Evolutionary conservation across 2,329 filamentous ascomycete species (phyloP), one percentile per base, ranked within the genome.

Genomic region (Ramularia endophylla): DNA sequence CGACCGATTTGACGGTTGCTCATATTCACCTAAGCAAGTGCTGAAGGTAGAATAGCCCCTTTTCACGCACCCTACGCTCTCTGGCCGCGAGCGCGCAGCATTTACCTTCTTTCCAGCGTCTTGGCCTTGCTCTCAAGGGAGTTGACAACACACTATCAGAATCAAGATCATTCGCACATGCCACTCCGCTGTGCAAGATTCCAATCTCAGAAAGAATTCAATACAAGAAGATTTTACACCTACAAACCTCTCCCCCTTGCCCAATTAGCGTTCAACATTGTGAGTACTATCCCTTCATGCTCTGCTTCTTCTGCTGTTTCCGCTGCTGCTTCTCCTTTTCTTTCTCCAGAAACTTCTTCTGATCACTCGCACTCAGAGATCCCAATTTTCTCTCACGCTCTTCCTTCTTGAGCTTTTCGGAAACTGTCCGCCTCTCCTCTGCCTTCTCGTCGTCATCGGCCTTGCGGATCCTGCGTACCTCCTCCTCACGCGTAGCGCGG

Each of bases 381-480:
- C 87, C 83, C 48, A 83, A 75, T 68, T 87, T 82, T 15, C 73
- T 55, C 34, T 80, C 76, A 17, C 86, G 74, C 71, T 89, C 83
- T 69, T 89, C 85, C 60, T 80, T 83, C 72, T 87, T 87, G 58
- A 81, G 76, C 47, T 86, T 78, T 66, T 73, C 80, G 59, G 46
- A 67, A 53, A 53, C 65, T 46, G 58, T 58, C 58, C 73, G 72
- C 41, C 77, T 66, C 63, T 81, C 78, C 59, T 80, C 78, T 11
- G 76, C 75, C 61, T 78, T 78, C 59, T 80, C 78, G 38, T 77
- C 87, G 51, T 95, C 87, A 40, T 83, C 79, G 0, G 77, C 70
- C 67, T 85, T 88, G 64, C 84, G 81, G 58, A 98, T 80, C 69
- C 85, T 85, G 60, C 77, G 77, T 56, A 85, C 77, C 57, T 86